Evolutionary conservation across 2,329 filamentous ascomycete species (phyloP), one percentile per base, ranked within the genome.

Genomic region (Pseudopyricularia javanii): DNA sequence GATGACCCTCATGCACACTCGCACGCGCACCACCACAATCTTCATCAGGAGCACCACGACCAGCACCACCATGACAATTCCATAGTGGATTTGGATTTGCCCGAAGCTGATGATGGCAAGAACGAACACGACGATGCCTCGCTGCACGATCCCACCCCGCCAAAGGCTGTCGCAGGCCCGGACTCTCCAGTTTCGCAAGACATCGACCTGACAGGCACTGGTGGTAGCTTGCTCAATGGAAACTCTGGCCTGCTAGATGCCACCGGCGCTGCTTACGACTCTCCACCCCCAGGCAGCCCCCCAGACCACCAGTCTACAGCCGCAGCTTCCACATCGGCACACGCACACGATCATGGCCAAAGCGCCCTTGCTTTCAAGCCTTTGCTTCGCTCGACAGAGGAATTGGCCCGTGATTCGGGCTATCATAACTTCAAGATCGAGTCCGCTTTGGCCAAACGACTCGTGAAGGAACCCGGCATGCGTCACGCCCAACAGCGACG

Each of bases 401-500:
- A 72, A 4, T 61, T 79, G 15, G 75, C 76, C 7, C 61, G 62
- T 12, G 66, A 71, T 45, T 71, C 68, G 1, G 78, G 76, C 45
- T 78, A 79, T 54, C 55, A 59, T 7, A 61, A 64, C 2, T 66
- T 80, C 24, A 68, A 70, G 34, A 69, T 78, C 24, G 76, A 80
- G 61, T 79, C 75, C 59, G 71, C 74, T 1, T 66, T 81, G 11
- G 75, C 74, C n/a, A 78, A 74, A 64, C 71, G 74, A 37, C 65
- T 82, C n/a, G 70, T 74, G 3, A 63, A 65, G 26, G 73, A 78
- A 55, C 61, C 67, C 1, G 76, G 76, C 34, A 64, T 72, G 56
- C 73, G 78, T 3, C 68, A 70, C 2, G 74, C 76, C 1, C 64
- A 70, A 24, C 78, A 80, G 65, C 73, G 79, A 15, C 73, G 75